A percentile compares a stretch with the other conserved stretches of the same genome.
These are phyloP conservation scores for Acephala macrosclerotiorum DNA, from an alignment of 2,329 filamentous ascomycete genomes.

Conservation along the genomic window DNA sequence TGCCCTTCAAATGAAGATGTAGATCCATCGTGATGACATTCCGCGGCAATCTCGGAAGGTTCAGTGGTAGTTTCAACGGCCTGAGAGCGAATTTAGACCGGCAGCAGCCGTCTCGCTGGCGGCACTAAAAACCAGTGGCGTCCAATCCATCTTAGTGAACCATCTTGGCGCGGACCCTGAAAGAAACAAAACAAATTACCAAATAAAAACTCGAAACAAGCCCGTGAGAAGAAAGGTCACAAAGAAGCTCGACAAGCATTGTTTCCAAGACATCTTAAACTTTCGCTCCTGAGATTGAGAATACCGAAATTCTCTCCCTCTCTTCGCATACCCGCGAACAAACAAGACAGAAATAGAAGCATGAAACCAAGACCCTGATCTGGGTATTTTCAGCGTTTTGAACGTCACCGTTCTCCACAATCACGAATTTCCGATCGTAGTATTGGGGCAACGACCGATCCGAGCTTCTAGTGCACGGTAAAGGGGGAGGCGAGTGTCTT, in stretches of 20 bases:
- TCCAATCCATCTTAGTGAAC: neutral
- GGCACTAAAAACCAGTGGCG: neutral
- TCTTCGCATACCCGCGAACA: neutral
- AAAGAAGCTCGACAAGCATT: neutral
- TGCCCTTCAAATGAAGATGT: neutral
- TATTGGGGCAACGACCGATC: neutral
- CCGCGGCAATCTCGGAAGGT: conserved; percentile 3
- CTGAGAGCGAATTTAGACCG: conserved; percentile 7
- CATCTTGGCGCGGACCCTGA: conserved; percentile 4
- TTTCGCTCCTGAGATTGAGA: neutral
- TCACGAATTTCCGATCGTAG: conserved; percentile 14
- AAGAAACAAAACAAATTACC: neutral
- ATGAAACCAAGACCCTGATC: neutral
- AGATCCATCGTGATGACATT: neutral
- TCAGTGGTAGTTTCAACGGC: conserved; percentile 1
- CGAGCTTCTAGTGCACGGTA: neutral
- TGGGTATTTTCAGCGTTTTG: neutral
- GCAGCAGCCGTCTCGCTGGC: neutral
- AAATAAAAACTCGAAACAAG: neutral
- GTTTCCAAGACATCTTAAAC: neutral
- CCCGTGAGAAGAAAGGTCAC: neutral
- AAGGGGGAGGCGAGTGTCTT: neutral
- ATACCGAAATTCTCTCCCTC: neutral
- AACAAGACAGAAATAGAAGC: conserved; percentile 2
- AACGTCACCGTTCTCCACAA: conserved; percentile 17